A percentile compares a stretch with the other conserved stretches of the same genome.
Evolutionary conservation across 2,329 filamentous ascomycete genomes (phyloP).

Genomic region (Fusarium musae): DNA sequence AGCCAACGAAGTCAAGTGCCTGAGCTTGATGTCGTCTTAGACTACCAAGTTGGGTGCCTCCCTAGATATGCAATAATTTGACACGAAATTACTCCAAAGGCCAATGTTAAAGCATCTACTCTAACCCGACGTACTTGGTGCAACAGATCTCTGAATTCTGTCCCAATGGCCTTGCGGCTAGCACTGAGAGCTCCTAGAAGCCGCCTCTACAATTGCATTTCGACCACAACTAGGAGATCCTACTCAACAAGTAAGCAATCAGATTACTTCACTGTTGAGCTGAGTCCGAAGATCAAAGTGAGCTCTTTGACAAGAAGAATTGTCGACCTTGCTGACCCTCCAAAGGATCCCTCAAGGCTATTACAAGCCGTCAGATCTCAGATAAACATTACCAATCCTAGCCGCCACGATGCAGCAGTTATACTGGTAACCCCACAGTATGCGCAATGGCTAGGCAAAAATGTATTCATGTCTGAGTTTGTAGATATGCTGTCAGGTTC

Average conservation of each 20-base stretch:
- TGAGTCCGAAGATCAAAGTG: slow-evolving; percentile 29
- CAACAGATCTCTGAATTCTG: neutral
- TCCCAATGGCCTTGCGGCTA: slow-evolving; percentile 40
- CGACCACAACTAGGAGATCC: slow-evolving; percentile 31
- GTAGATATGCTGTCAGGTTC: slow-evolving; percentile 59
- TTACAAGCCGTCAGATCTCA: slow-evolving; percentile 35
- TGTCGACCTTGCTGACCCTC: slow-evolving; percentile 6
- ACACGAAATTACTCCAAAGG: neutral
- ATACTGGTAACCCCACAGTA: slow-evolving; percentile 62
- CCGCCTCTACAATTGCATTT: slow-evolving; percentile 23
- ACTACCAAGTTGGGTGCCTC: neutral
- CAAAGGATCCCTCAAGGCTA: slow-evolving; percentile 29
- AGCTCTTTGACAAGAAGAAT: neutral
- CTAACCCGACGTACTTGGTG: neutral
- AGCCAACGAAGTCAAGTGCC: slow-evolving; percentile 3
- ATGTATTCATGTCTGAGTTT: slow-evolving; percentile 55
- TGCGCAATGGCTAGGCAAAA: slow-evolving; percentile 60
- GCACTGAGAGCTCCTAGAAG: slow-evolving; percentile 35
- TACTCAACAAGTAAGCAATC: slow-evolving; percentile 31
- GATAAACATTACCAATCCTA: slow-evolving; percentile 44
- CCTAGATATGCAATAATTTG: neutral
- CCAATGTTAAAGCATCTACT: neutral
- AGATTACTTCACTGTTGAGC: slow-evolving; percentile 38
- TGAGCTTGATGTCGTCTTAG: slow-evolving; percentile 17
- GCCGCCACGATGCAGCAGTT: slow-evolving; percentile 56